Base-by-base conservation (phyloP, 2,329 filamentous ascomycete species). In the Aspergillus pseudoglaucus region DNA sequence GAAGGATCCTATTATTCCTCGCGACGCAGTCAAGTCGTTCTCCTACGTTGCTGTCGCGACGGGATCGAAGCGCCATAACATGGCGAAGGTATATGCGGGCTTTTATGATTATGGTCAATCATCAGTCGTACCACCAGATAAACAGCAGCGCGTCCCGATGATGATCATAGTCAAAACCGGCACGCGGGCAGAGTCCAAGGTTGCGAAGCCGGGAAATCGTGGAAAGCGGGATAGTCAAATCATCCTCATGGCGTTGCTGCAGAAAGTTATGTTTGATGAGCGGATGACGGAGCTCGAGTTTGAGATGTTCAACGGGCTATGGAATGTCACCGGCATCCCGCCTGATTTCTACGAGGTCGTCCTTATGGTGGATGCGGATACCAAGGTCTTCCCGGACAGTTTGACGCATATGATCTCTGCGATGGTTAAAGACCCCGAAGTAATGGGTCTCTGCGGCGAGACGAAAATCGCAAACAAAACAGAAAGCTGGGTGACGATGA, bases 181-280 rank as follows among this genome's bases (percentile, higher is more conserved):
- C 56, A 97, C 93, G 12, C 89, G 89, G 1, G 88, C 89, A 47
- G 93, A 98, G 72, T 79, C 82, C 27, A 76, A 71, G 37, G 85
- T 86, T 59, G 79, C 86, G 48, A 98, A 98, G 72, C 89, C 94
- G 10, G 93, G 93, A 60, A 98, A 98, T 72, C 83, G 93, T 72
- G 94, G 93, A 71, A 98, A 98, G 78, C 88, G 93, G 66, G 93
- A 98, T 78, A 95, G 89, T 75, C 93, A 98, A 70, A 96, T 98
- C 63, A 93, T 98, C 59, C 79, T 98, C 57, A 98, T 98, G 93
- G 96, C 90, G 4, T 98, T 98, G 79, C 75, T 98, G 58, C 93
- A 98, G 67, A 98, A 98, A 75, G 93, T 98, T 64, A 98, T 98
- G 93, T 98, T 98, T 62, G 93, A 98, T 67, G 94, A 98, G 73